Base-by-base conservation (phyloP, 2,329 filamentous ascomycete species). In the Plenodomus lindquistii region DNA sequence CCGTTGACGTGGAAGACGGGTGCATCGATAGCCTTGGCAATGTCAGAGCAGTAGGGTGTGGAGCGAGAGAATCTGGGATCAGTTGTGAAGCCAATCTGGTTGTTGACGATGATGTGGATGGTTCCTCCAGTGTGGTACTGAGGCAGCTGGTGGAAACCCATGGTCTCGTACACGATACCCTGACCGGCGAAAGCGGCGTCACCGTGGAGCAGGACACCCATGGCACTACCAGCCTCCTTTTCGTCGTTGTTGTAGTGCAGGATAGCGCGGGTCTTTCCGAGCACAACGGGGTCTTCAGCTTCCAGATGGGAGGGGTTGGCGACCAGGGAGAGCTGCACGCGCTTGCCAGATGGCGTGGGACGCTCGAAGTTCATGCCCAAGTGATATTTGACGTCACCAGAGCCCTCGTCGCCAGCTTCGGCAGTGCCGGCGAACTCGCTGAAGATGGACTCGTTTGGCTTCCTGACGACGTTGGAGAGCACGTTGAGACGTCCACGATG, bases 311-410 rank as follows among this genome's bases (percentile, higher is more conserved):
- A 99, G 34, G 94, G 94, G 76, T 99, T 99, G 77, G 94, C 94
- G 52, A 99, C 94, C 42, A 99, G 85, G 54, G 94, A 99, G 45
- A 99, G 85, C 79, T 99, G 94, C n/a, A 99, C 94, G 57, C 94
- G 94, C 84, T 97, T 97, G 66, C 94, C 94, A 37, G 93, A 97
- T 50, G 94, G 94, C 9, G 94, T 99, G 45, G 94, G 94, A 56
- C 94, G 91, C 80, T 99, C 94, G 63, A 99, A 99, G 81, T 99
- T 99, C 94, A 99, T 99, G 71, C 94, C 94, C 67, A 99, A 81
- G 79, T 99, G 94, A 79, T 99, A 99, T 78, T 99, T 99, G 76
- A 99, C 94, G 74, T 99, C 94, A 66, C 94, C 94, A 49, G 94
- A 97, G 51, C 94, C 94, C 78, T 99, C 93, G 63, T 97, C 94